These are phyloP conservation scores for Eucalyptus regnans DNA, from an alignment of 345 rosid species.

Conservation along the genomic window DNA sequence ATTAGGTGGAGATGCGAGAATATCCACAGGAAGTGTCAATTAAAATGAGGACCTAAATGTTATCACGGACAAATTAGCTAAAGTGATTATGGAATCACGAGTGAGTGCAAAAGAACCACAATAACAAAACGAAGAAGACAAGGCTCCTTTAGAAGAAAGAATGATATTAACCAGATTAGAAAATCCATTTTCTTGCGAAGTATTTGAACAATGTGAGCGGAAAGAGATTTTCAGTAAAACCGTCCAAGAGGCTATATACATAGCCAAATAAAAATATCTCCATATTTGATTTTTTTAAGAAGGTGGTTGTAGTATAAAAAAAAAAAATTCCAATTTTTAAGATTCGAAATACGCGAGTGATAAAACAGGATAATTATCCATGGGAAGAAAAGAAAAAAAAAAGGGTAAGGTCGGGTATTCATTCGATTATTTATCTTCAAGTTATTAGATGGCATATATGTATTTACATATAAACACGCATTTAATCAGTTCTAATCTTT, in stretches of 20 bases:
- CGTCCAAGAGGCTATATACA: not conserved
- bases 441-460: not conserved
- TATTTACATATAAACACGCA: not conserved
- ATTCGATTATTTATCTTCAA: not conserved
- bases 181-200: not conserved
- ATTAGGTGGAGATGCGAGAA: not conserved
- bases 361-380: not conserved
- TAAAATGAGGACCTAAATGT: not conserved
- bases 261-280: not conserved
- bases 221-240: not conserved
- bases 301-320: not conserved
- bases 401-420: not conserved
- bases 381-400: not conserved
- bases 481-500: not conserved
- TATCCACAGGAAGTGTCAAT: not conserved
- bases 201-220: fast-evolving
- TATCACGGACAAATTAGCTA: not conserved
- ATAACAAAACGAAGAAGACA: not conserved
- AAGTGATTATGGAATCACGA: not conserved
- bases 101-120: not conserved
- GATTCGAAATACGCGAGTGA: fast-evolving
- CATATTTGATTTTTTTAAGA: not conserved
- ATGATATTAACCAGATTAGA: not conserved
- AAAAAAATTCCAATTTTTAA: not conserved
- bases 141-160: not conserved